Evolutionary conservation across 2,329 filamentous ascomycete genomes (phyloP).

Genomic region (Penicillium sp.): DNA sequence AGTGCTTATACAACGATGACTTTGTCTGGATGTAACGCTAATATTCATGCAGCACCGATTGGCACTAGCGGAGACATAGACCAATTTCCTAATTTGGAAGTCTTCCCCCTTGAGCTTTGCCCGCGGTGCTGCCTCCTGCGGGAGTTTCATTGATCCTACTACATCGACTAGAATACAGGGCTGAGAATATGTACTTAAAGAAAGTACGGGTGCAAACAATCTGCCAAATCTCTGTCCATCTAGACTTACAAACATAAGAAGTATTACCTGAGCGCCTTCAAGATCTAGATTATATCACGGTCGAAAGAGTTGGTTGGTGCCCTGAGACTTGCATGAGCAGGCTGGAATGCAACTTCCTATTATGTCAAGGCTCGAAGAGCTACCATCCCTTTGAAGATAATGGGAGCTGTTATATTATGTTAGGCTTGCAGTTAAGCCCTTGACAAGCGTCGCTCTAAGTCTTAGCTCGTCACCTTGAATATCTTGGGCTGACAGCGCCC

Average conservation of each 20-base stretch:
- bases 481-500: background rate
- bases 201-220: background rate
- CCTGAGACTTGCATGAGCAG: background rate
- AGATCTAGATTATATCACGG: background rate
- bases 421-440: background rate
- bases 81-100: too few species aligned
- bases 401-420: background rate
- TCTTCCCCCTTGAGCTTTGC: background rate
- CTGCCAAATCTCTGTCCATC: background rate
- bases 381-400: background rate
- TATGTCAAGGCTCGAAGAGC: background rate
- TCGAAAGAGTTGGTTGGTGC: background rate
- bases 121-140: background rate
- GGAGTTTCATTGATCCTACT: background rate
- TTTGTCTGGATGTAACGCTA: background rate
- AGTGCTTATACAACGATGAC: background rate
- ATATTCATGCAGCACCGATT: background rate
- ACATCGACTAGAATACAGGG: background rate
- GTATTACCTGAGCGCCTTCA: background rate
- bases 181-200: background rate
- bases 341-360: background rate
- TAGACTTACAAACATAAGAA: background rate
- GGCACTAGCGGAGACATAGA: background rate
- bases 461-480: background rate
- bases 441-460: background rate